Percentiles rank a stretch among this genome's conserved stretches.
Evolutionary conservation across 1,284 basidiomycete genomes (phyloP).

Genomic region (Inonotus hispidus): DNA sequence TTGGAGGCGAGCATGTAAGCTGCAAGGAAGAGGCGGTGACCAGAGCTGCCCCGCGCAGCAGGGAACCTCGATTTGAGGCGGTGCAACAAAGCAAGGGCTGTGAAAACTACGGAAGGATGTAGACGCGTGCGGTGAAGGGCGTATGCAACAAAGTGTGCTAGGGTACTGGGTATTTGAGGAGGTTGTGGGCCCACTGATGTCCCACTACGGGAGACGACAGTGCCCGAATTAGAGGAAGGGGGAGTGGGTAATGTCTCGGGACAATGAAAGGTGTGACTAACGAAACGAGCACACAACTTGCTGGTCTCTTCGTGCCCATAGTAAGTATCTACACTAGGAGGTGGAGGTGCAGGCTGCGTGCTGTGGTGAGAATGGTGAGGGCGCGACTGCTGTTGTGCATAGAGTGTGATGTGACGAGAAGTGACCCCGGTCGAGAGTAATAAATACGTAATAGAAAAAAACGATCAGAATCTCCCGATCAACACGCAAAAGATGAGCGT

Average conservation of each 20-base stretch:
- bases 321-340: slow-evolving; percentile 40
- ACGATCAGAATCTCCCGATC: not conserved
- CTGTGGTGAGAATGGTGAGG: slow-evolving; percentile 12
- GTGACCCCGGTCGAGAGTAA: not conserved
- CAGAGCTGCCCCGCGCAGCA: slow-evolving; percentile 86
- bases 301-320: slow-evolving; percentile 43
- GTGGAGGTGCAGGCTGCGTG: slow-evolving; percentile 28
- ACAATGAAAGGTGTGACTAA: slow-evolving; percentile 31
- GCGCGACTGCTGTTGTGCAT: not conserved
- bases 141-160: slow-evolving; percentile 85
- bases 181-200: slow-evolving; percentile 71
- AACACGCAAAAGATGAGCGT: not conserved
- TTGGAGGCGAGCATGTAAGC: slow-evolving; percentile 93
- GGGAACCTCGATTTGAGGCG: slow-evolving; percentile 89
- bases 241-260: slow-evolving; percentile 22
- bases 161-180: slow-evolving; percentile 61
- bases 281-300: slow-evolving; percentile 37
- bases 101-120: slow-evolving; percentile 77
- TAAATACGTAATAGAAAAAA: not conserved
- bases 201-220: slow-evolving; percentile 47
- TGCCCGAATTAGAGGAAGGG: slow-evolving; percentile 31
- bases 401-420: not conserved
- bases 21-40: slow-evolving; percentile 87
- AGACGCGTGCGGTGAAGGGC: slow-evolving; percentile 41
- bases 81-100: slow-evolving; percentile 79